A percentile compares a stretch with the other conserved stretches of the same genome.
Conservation (phyloP, 495 filamentous ascomycete species). For the Aspergillus hancockii region DNA sequence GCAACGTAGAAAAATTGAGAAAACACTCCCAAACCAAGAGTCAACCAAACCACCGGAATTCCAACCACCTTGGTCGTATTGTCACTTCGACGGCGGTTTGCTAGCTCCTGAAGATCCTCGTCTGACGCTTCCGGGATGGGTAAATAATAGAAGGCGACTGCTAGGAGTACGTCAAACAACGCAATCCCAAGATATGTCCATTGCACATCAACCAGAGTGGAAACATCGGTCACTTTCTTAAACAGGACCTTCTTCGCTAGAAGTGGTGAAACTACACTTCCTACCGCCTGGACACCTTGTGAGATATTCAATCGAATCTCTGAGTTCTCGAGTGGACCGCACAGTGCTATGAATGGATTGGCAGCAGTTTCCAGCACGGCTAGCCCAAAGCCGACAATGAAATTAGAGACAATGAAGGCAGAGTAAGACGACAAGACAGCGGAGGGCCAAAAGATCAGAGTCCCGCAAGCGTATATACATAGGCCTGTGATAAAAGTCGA, state of each 20-base stretch:
- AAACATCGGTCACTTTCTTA: conserved; percentile 47
- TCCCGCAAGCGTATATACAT: conserved; percentile 62
- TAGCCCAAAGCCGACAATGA: conserved; percentile 65
- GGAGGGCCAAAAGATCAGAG: conserved; percentile 73
- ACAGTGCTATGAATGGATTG: conserved; percentile 69
- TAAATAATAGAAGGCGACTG: conserved; percentile 64
- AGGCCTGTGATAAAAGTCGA: conserved; percentile 65
- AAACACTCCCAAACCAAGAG: conserved; percentile 56
- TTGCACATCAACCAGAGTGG: conserved; percentile 64
- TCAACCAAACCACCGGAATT: conserved; percentile 56
- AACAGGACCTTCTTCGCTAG: conserved; percentile 65
- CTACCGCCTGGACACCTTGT: conserved; percentile 68
- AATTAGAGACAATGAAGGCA: conserved; percentile 66
- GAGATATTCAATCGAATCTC: conserved; percentile 67
- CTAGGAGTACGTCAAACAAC: conserved; percentile 63
- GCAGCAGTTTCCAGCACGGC: conserved; percentile 64
- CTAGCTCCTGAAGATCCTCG: conserved; percentile 58
- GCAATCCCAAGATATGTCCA: conserved; percentile 73
- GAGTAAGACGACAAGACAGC: conserved; percentile 66
- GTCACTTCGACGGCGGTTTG: conserved; percentile 51
- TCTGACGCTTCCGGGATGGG: conserved; percentile 69
- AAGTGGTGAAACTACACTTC: conserved; percentile 61
- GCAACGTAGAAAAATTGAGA: conserved; percentile 68
- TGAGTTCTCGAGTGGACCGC: conserved; percentile 64
- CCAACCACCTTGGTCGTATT: conserved; percentile 48